Conservation (phyloP, 345 rosid genomes). For the Pistacia vera region DNA sequence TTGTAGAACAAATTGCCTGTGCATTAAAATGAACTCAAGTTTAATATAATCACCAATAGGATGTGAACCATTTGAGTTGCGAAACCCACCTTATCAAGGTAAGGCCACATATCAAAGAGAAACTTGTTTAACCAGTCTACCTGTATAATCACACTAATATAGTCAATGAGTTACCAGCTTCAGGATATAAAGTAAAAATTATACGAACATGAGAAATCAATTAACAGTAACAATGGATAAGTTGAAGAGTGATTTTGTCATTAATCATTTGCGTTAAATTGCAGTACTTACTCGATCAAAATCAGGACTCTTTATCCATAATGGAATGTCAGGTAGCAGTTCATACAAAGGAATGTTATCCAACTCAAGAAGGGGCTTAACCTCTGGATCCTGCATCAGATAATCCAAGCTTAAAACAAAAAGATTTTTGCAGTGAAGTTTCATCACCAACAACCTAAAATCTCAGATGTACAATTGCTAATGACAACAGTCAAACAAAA, state of each 20-base stretch:
- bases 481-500: background rate
- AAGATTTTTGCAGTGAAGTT: background rate
- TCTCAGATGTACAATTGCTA: background rate
- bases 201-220: background rate
- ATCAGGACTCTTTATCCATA: constrained; percentile 81
- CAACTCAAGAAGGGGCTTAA: constrained; percentile 49
- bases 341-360: constrained; percentile 46
- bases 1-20: constrained; percentile 61
- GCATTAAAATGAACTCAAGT: constrained; percentile 6
- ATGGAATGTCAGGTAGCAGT: constrained; percentile 65
- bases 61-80: constrained; percentile 12
- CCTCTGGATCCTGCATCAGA: constrained; percentile 54
- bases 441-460: background rate
- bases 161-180: background rate
- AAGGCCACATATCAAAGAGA: constrained; percentile 70
- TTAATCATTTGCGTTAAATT: background rate
- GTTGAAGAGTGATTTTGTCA: background rate
- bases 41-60: background rate
- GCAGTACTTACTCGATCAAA: constrained; percentile 56
- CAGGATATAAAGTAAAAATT: background rate
- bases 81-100: constrained; percentile 63
- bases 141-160: constrained; percentile 29
- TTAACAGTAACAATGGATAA: too few species aligned
- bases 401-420: constrained; percentile 12
- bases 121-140: constrained; percentile 81